Evolutionary conservation across 495 filamentous ascomycete species (phyloP), one percentile per base, ranked within the genome.

Genomic region (Filosporella fistucella): DNA sequence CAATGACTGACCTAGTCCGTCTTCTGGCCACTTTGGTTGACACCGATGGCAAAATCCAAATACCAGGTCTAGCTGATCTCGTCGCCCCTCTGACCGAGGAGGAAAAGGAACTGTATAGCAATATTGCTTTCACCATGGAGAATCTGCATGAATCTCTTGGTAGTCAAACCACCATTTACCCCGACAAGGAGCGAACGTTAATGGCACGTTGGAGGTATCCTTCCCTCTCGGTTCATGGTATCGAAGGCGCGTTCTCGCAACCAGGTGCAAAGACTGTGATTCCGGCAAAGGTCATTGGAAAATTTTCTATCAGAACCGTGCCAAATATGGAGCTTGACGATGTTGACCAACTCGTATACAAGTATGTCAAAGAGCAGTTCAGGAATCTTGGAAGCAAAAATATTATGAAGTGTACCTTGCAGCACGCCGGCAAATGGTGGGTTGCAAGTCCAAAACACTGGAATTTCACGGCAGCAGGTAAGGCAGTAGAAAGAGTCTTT

Each of bases 211-310:
- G 94, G 93, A 79, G 93, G 45, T 89, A 84, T 66, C 93, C 93
- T 3, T 94, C 89, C 20, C 80, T 99, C 44, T 95, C 89, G n/a
- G 73, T 99, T 32, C 93, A 99, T 73, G 93, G 93, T 56, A 63
- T 99, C 58, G 93, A 99, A 67, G 93, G 93, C 21, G 93, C 89
- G 52, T 99, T 95, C 73, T 95, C 89, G 16, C 85, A 84, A 4
- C 81, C 88, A 9, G 93, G 93, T 14, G 94, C 91, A 13, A 99
- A 99, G 77, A 99, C 93, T 0, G 93, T 99, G 59, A 99, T 99
- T 49, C 93, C 93, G 0, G 91, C 93, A 50, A 96, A 95, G 70
- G 94, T 97, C 30, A 84, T 84, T 51, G 93, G 94, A 60, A 99
- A 99, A 68, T 99, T 99, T 72, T 94, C 88, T 20, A 95, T 99